phyloP scores from a whole-genome alignment of 257 asterid genomes.

The Nicotiana tomentosiformis region DNA sequence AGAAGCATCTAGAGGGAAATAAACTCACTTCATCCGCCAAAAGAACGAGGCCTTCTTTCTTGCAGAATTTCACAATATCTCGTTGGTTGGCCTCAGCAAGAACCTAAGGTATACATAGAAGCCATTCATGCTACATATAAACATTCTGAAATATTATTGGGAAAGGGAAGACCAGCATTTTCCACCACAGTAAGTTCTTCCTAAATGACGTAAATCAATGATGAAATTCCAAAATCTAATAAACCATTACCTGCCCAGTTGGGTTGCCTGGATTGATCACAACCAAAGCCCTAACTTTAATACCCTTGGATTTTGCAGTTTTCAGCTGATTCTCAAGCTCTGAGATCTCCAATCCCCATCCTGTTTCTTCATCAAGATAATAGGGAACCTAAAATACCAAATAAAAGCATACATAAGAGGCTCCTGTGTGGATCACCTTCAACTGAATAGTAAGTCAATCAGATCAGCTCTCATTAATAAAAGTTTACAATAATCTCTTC shows the following conservation, averaged over 20 bases:
- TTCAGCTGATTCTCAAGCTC: constrained; percentile 82
- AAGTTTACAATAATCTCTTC: not conserved
- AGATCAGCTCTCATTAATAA: not conserved
- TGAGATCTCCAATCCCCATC: constrained; percentile 89
- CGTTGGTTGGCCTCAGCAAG: constrained; percentile 61
- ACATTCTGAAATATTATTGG: not conserved
- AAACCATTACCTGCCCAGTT: constrained; percentile 74
- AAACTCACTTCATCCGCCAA: constrained; percentile 88
- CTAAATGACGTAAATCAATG: not conserved
- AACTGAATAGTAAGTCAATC: not conserved
- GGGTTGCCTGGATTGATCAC: constrained; percentile 99
- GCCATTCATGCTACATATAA: not conserved
- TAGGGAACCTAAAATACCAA: constrained; percentile 68
- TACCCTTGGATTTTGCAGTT: constrained; percentile 70
- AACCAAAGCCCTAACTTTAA: constrained; percentile 74
- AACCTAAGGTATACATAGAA: constrained; percentile 29
- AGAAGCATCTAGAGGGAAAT: constrained; percentile 2
- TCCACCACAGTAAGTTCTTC: not conserved
- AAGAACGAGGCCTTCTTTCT: constrained; percentile 92
- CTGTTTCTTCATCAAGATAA: constrained; percentile 90
- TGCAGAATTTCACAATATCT: constrained; percentile 90
- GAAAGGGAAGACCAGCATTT: not conserved
- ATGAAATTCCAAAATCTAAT: not conserved
- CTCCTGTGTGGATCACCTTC: not conserved
- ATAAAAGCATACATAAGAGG: constrained; percentile 13